Base-by-base conservation (phyloP, 2,329 filamentous ascomycete genomes). In the Ampelomyces quisqualis region DNA sequence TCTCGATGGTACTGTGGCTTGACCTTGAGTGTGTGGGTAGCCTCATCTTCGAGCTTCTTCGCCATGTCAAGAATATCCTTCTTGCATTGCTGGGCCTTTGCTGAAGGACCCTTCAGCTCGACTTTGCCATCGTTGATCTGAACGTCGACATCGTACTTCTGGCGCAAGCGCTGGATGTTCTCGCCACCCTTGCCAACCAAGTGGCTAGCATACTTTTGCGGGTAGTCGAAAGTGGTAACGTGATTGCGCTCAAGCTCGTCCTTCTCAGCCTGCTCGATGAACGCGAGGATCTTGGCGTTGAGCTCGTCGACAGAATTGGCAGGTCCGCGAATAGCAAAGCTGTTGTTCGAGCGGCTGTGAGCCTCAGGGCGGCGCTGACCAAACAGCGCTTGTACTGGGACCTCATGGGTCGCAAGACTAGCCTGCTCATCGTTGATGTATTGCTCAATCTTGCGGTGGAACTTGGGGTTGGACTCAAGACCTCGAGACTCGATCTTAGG, bases 221-320 rank as follows among this genome's bases (percentile, higher is more conserved):
- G 91, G 73, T 95, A 98, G 50, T 95, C 89, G 55, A 97, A 97
- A 18, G 80, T 82, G 44, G 88, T 74, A 2, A 82, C 90, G 71
- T 90, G 94, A 30, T 88, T 90, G 45, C 91, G 87, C 71, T 97
- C 91, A 64, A 93, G 87, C 70, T 97, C 91, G 47, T 97, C 90
- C 66, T 88, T 80, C 73, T 90, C 87, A 70, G 95, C 90, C 64
- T 94, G 86, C 62, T 86, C 84, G 15, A 97, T 76, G 62, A 95
- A 97, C 5, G 80, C 80, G 43, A 80, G 71, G 38, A 95, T 81
- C 73, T 90, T 93, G 23, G 77, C 71, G 20, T 80, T 77, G 26
- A 97, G 77, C 2, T 81, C 79, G 36, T 86, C 80, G 3, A 95
- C 88, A 15, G 80, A 79, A 13, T 81, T 80, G 32, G 79, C 73